These are phyloP conservation scores for Penicillium cataractarum DNA, from an alignment of 495 filamentous ascomycete species.

Conservation along the genomic window DNA sequence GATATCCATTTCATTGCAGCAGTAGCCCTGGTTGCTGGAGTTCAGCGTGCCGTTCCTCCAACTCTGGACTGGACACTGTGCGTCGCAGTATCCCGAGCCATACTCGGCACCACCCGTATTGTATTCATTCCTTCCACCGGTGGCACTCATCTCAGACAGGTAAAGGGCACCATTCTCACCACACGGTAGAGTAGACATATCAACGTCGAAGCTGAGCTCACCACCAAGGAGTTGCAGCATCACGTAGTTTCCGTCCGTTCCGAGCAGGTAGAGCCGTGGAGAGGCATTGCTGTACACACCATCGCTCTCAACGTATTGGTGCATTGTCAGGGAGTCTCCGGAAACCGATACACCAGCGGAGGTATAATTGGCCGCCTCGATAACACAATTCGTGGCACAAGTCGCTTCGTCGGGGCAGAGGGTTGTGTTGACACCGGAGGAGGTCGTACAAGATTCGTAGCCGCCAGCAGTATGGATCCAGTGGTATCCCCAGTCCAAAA, in stretches of 20 bases:
- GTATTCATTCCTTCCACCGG: conserved; percentile 55
- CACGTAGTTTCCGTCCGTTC: neutral
- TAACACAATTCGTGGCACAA: conserved; percentile 61
- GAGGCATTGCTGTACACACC: conserved; percentile 1
- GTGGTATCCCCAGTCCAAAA: conserved; percentile 3
- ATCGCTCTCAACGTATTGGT: conserved; percentile 1
- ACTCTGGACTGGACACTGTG: conserved; percentile 66
- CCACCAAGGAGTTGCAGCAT: conserved; percentile 48
- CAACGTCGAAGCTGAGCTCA: conserved; percentile 71
- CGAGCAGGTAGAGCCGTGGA: conserved; percentile 3
- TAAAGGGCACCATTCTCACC: conserved; percentile 74
- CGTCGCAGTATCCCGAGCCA: conserved; percentile 74
- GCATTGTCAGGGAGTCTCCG: neutral
- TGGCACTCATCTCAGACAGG: conserved; percentile 62
- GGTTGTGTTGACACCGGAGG: conserved; percentile 29
- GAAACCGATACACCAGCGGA: conserved; percentile 45
- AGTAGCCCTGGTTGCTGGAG: conserved; percentile 59
- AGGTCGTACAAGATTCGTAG: neutral
- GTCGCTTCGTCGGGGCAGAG: conserved; percentile 56
- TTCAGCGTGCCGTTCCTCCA: conserved; percentile 66
- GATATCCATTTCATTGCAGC: conserved; percentile 75
- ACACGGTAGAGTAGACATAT: conserved; percentile 63
- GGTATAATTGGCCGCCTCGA: conserved; percentile 40
- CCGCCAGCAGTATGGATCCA: conserved; percentile 2
- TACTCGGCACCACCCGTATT: conserved; percentile 70